These are phyloP conservation scores for Golubevia pallescens DNA, from an alignment of 1,284 basidiomycete species.

Conservation along the genomic window DNA sequence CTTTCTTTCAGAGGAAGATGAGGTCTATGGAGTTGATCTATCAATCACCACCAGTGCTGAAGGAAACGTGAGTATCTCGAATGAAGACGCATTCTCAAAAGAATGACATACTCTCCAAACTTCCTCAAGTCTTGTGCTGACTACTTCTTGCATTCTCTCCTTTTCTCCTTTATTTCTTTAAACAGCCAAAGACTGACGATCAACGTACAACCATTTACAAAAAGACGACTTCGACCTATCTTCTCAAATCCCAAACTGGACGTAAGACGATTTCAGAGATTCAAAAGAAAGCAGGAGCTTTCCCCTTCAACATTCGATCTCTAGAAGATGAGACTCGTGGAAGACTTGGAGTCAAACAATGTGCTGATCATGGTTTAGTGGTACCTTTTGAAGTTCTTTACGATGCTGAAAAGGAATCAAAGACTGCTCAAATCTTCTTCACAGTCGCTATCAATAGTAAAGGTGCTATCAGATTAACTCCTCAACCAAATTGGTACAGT, in stretches of 20 bases:
- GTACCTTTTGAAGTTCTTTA: conserved; percentile 83
- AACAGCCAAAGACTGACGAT: conserved; percentile 70
- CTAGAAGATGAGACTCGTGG: conserved; percentile 95
- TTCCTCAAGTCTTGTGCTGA: too few species aligned
- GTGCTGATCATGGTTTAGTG: conserved; percentile 86
- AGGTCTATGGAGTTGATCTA: conserved; percentile 95
- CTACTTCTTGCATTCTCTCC: too few species aligned
- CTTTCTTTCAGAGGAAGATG: conserved; percentile 76
- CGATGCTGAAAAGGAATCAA: conserved; percentile 24
- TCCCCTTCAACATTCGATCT: conserved; percentile 94
- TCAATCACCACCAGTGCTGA: conserved; percentile 69
- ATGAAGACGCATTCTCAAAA: background rate
- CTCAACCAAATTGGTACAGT: conserved; percentile 89
- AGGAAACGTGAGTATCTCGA: conserved; percentile 24
- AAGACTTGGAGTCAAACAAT: conserved; percentile 93
- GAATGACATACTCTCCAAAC: background rate
- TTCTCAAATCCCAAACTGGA: conserved; percentile 96
- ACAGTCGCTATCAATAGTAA: conserved; percentile 86
- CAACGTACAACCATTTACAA: conserved; percentile 92
- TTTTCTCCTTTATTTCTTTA: background rate
- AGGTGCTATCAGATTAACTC: conserved; percentile 82
- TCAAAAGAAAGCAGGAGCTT: conserved; percentile 94
- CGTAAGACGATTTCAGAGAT: conserved; percentile 93
- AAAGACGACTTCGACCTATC: conserved; percentile 83
- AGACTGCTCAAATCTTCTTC: conserved; percentile 86